Base-by-base conservation (phyloP, 2,329 filamentous ascomycete genomes). In the Bipolaris sorokiniana region DNA sequence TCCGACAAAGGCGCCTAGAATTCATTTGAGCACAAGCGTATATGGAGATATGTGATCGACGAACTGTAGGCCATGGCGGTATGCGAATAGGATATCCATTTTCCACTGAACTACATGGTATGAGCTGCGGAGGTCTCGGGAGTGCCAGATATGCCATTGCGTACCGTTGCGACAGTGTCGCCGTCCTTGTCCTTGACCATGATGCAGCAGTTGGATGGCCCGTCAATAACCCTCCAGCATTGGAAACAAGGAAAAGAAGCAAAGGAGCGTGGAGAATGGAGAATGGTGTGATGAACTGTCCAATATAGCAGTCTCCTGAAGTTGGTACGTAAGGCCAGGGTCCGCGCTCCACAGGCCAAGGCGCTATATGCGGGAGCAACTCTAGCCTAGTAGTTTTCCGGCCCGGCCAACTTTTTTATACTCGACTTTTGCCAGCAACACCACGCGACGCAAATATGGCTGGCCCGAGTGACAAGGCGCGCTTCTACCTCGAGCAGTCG, bases 401-500 rank as follows among this genome's bases (percentile, higher is more conserved):
- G 52, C 51, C 48, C 49, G 31, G 31, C 33, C 22, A 65, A 62
- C 55, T 70, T 70, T 67, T 66, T 61, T 59, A 45, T 60, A 47
- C 53, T 44, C 56, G 37, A 52, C 58, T 58, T 57, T 51, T 48
- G 28, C 31, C 36, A 57, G 57, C 45, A 46, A 54, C 60, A 55
- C 52, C 45, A 56, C 31, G 36, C 28, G 36, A 46, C 56, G 58
- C 69, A 71, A 69, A 49, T 58, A 96, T 97, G 92, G 86, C 92
- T 1, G 89, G 87, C 40, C 89, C 95, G 56, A 89, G 90, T 62
- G 95, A 98, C 73, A 98, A 97, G 79, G 95, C 94, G 54, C 91
- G 94, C 56, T 98, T 94, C 79, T 97, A 91, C 78, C 85, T 98
- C 63, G 95, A 99, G 81, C 90, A 94, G 67, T 90, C 90, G 2